phyloP scores from a whole-genome alignment of 1,284 basidiomycete genomes.

The Rhodotorula sp. region DNA sequence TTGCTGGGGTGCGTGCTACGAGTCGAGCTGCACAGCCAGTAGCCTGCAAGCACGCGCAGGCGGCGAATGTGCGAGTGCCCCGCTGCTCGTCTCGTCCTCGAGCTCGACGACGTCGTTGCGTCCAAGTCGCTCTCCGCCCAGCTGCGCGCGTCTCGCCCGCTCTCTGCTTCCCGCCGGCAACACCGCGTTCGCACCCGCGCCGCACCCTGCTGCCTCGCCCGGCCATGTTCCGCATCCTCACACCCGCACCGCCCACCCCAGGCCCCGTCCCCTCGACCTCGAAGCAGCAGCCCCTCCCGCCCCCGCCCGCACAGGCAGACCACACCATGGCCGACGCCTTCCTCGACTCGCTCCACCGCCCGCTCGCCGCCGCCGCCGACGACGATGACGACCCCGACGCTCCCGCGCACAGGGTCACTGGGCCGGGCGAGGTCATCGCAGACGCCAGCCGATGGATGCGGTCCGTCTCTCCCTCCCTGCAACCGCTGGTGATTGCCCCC shows the following conservation, averaged over 20 bases:
- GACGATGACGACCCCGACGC: neutral
- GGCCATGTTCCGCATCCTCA: conserved; percentile 34
- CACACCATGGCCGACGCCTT: conserved; percentile 3
- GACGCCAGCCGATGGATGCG: conserved; percentile 45
- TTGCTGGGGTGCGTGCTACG: too few species aligned
- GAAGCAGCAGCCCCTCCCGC: neutral
- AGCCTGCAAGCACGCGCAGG: too few species aligned
- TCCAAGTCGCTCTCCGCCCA: too few species aligned
- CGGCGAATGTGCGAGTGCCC: too few species aligned
- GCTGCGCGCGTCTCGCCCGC: neutral
- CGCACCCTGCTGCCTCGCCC: neutral
- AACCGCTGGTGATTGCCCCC: neutral
- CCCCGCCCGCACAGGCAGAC: neutral
- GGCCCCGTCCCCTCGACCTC: conserved; percentile 5
- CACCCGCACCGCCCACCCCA: neutral
- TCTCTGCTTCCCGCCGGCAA: neutral
- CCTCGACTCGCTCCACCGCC: too few species aligned
- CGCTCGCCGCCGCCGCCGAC: neutral
- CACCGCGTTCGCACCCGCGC: too few species aligned
- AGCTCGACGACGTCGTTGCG: too few species aligned
- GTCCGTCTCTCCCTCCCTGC: conserved; percentile 6
- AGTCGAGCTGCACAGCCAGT: too few species aligned
- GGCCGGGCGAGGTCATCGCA: conserved; percentile 45
- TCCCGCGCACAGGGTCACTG: conserved; percentile 18
- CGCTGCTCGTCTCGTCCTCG: too few species aligned